phyloP scores from a whole-genome alignment of 2,329 filamentous ascomycete species.

The Daldinia eschscholtzii region DNA sequence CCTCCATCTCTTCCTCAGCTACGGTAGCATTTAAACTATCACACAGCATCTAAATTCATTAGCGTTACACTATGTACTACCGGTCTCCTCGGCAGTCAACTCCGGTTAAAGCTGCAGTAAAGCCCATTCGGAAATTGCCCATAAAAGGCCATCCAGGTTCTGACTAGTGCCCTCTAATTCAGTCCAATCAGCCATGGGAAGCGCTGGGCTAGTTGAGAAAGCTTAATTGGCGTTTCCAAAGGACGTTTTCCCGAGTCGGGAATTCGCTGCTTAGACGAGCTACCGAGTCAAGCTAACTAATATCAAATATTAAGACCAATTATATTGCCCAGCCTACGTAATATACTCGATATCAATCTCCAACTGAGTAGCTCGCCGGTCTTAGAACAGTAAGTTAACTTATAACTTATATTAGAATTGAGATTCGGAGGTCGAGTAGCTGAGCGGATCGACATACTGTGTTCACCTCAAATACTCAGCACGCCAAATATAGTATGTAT shows the following conservation, averaged over 20 bases:
- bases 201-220: conserved; percentile 16
- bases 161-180: not conserved
- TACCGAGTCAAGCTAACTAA: conserved; percentile 19
- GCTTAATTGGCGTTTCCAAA: conserved; percentile 27
- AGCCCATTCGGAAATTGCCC: conserved; percentile 37
- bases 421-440: not conserved
- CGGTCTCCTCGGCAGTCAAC: conserved; percentile 40
- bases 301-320: not conserved
- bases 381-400: not conserved
- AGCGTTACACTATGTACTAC: conserved; percentile 41
- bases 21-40: conserved; percentile 35
- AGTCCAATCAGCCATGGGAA: conserved; percentile 25
- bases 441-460: not conserved
- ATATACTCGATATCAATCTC: conserved; percentile 2
- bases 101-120: conserved; percentile 41
- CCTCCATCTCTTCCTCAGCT: conserved; percentile 25
- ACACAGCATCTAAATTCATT: conserved; percentile 36
- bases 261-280: conserved; percentile 12
- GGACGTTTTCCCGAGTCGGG: conserved; percentile 22
- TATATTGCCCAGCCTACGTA: conserved; percentile 14
- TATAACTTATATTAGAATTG: not conserved
- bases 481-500: not conserved
- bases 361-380: not conserved
- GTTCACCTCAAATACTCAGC: too few relatives aligned
- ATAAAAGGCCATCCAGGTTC: conserved; percentile 22